Percentiles rank a stretch among this genome's conserved stretches.
Conservation (phyloP, 352 stramenopile species). For the Globisporangium ultimum region DNA sequence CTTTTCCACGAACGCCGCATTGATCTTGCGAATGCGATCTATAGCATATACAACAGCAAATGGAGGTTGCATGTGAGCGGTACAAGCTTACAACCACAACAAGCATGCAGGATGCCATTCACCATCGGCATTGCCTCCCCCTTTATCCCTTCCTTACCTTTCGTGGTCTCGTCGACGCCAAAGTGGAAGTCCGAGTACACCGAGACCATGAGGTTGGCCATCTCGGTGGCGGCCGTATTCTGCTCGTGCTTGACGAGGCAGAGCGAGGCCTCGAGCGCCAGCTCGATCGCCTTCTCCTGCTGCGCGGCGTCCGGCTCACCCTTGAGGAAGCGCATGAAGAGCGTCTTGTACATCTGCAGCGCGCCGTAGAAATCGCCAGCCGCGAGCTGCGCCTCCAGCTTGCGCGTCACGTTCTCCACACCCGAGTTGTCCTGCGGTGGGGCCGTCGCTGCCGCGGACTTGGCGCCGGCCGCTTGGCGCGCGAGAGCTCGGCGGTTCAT, state of each 20-base stretch:
- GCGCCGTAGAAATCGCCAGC: slow-evolving; percentile 85
- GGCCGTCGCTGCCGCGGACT: slow-evolving; percentile 4
- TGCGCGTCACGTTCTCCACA: slow-evolving; percentile 75
- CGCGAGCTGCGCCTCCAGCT: slow-evolving; percentile 67
- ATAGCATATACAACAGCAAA: background rate
- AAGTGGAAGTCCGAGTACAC: slow-evolving; percentile 71
- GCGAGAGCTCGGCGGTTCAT: slow-evolving; percentile 81
- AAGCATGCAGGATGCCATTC: too few relatives aligned
- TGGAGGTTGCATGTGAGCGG: background rate
- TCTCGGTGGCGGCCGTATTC: slow-evolving; percentile 74
- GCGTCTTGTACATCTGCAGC: slow-evolving; percentile 90
- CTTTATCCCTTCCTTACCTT: slow-evolving; percentile 24
- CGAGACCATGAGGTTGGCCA: slow-evolving; percentile 74
- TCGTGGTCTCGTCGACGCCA: slow-evolving; percentile 64
- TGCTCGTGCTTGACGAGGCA: slow-evolving; percentile 70
- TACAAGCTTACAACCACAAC: background rate
- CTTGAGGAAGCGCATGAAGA: slow-evolving; percentile 86
- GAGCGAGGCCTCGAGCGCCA: slow-evolving; percentile 65
- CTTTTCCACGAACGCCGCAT: slow-evolving; percentile 55
- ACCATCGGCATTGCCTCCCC: too few relatives aligned
- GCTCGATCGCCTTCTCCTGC: slow-evolving; percentile 58
- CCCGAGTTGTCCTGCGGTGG: slow-evolving; percentile 29
- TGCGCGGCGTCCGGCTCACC: slow-evolving; percentile 50
- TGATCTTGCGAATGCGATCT: slow-evolving; percentile 61
- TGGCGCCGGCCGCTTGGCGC: slow-evolving; percentile 28